Evolutionary conservation across 2,329 filamentous ascomycete genomes (phyloP).

Genomic region (Penicillium janthinellum): DNA sequence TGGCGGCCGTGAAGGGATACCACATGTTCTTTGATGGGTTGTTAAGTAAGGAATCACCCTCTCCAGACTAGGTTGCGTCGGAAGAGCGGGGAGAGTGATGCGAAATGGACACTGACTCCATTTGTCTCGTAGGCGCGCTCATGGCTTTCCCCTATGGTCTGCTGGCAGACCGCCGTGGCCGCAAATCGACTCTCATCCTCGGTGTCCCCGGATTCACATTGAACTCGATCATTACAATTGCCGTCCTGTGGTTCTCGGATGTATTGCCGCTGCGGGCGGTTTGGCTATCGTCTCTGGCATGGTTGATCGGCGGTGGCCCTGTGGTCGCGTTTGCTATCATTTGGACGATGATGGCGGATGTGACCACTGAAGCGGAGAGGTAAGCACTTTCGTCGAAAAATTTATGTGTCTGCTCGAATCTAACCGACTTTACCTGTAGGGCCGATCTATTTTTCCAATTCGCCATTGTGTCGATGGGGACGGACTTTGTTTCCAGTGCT

Average conservation of each 20-base stretch:
- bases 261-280: slow-evolving; percentile 50
- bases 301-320: slow-evolving; percentile 51
- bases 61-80: background rate
- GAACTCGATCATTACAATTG: slow-evolving; percentile 35
- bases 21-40: slow-evolving; percentile 52
- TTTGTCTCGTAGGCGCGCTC: slow-evolving; percentile 42
- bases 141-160: slow-evolving; percentile 54
- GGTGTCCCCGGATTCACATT: slow-evolving; percentile 46
- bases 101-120: background rate
- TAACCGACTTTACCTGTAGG: slow-evolving; percentile 24
- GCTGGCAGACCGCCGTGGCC: slow-evolving; percentile 51
- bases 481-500: slow-evolving; percentile 43
- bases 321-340: slow-evolving; percentile 51
- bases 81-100: background rate
- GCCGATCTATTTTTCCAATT: slow-evolving; percentile 46
- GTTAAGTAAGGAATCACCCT: slow-evolving; percentile 32
- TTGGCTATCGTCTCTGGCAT: slow-evolving; percentile 52
- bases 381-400: slow-evolving; percentile 7
- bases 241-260: slow-evolving; percentile 42
- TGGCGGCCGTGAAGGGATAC: slow-evolving; percentile 55
- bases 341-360: slow-evolving; percentile 55
- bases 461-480: slow-evolving; percentile 42
- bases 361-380: slow-evolving; percentile 51
- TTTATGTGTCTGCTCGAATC: background rate
- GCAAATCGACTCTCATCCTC: slow-evolving; percentile 49